These are phyloP conservation scores for Golubevia sp. DNA, from an alignment of 1,284 basidiomycete species.

Conservation along the genomic window DNA sequence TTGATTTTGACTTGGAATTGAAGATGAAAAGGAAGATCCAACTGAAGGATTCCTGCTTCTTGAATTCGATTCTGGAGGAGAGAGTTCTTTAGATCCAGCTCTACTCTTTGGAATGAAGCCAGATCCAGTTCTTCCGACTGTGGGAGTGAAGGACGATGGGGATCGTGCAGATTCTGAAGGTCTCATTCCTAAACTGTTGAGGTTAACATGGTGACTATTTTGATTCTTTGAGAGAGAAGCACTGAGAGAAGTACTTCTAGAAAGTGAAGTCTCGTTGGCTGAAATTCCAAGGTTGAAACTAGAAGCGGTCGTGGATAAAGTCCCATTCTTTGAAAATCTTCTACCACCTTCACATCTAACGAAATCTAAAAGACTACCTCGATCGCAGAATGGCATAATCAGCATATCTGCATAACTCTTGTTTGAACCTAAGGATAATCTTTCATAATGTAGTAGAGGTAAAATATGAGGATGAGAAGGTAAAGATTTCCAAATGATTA, in stretches of 20 bases:
- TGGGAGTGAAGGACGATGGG: neutral
- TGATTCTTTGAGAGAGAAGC: neutral
- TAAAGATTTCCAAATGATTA: conserved; percentile 35
- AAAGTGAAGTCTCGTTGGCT: too few relatives aligned
- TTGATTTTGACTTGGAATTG: too few relatives aligned
- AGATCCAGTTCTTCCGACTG: neutral
- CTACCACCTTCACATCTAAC: conserved; percentile 34
- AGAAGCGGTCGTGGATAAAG: too few relatives aligned
- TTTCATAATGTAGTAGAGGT: conserved; percentile 36
- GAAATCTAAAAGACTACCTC: conserved; percentile 40
- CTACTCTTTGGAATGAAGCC: neutral
- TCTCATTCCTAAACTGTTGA: neutral
- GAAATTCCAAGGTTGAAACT: too few relatives aligned
- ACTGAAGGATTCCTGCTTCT: neutral
- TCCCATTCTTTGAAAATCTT: neutral
- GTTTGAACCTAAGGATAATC: conserved; percentile 11
- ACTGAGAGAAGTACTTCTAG: neutral
- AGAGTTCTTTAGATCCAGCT: too few relatives aligned
- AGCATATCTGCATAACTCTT: conserved; percentile 21
- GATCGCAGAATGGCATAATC: conserved; percentile 45
- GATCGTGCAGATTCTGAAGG: neutral
- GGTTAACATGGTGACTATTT: neutral
- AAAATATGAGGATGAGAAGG: conserved; percentile 39
- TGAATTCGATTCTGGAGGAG: neutral
- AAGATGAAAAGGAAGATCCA: too few relatives aligned